Evolutionary conservation across 257 asterid species (phyloP).

Genomic region (Solanum peruvianum): DNA sequence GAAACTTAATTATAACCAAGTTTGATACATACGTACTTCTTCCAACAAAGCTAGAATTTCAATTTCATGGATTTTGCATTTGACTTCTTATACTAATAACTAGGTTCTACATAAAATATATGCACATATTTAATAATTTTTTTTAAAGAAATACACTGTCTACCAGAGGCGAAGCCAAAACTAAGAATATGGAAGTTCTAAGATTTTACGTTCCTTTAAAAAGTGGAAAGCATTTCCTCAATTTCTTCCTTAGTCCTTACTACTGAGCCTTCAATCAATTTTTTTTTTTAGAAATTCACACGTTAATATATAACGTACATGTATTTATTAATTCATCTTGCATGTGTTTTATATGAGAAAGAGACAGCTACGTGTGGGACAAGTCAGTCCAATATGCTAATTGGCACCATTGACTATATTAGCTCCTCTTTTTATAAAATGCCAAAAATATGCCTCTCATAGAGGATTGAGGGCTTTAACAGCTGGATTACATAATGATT

Average conservation of each 20-base stretch:
- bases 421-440: background rate
- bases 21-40: background rate
- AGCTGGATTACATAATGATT: background rate
- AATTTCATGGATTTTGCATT: background rate
- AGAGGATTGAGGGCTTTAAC: background rate
- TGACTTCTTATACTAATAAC: background rate
- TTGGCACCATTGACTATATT: background rate
- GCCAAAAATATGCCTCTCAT: background rate
- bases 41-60: background rate
- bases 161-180: no score
- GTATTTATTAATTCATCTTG: background rate
- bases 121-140: background rate
- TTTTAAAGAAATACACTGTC: background rate
- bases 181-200: no score
- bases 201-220: no score
- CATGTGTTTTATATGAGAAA: background rate
- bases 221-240: no score
- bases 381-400: background rate
- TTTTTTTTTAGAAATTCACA: no score
- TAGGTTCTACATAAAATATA: background rate
- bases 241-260: no score
- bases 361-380: background rate
- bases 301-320: no score
- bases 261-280: no score
- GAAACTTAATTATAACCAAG: background rate